Percentiles rank a stretch among this genome's conserved stretches.
Conservation (phyloP, 768 basidiomycete species). For the Tulasnella sp. region DNA sequence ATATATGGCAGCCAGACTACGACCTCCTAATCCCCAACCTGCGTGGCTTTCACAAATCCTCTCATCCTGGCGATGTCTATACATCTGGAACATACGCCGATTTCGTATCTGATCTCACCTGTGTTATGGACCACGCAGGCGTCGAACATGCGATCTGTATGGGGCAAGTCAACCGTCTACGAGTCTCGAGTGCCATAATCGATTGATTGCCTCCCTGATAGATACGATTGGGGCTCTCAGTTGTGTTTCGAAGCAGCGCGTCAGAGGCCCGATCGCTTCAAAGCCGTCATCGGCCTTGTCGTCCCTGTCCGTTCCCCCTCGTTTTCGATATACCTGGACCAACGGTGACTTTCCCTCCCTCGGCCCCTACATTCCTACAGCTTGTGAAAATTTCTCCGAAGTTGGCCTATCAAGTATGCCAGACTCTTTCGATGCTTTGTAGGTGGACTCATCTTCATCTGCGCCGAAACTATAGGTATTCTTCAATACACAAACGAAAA, state of each 20-base stretch:
- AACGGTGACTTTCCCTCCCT: conserved; percentile 36
- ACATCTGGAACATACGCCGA: conserved; percentile 42
- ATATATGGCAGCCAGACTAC: conserved; percentile 38
- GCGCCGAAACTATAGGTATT: too few relatives aligned
- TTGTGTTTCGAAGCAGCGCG: conserved; percentile 56
- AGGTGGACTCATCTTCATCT: too few relatives aligned
- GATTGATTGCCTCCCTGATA: conserved; percentile 25
- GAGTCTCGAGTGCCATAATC: too few relatives aligned
- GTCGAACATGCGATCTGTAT: conserved; percentile 43
- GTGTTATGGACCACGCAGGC: conserved; percentile 43
- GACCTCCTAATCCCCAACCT: conserved; percentile 49
- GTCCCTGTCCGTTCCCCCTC: conserved; percentile 41
- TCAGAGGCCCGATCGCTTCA: conserved; percentile 51
- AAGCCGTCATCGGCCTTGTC: conserved; percentile 43
- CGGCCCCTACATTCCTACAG: conserved; percentile 36
- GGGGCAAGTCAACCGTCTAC: too few relatives aligned
- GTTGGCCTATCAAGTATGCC: conserved; percentile 35
- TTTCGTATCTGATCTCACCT: conserved; percentile 48
- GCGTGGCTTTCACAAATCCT: conserved; percentile 59
- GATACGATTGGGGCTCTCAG: conserved; percentile 63
- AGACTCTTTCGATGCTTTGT: too few relatives aligned
- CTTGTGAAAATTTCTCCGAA: conserved; percentile 36
- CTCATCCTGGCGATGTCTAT: conserved; percentile 49
- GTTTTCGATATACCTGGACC: background rate
- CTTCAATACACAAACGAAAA: conserved; percentile 39